phyloP scores from a whole-genome alignment of 2,329 filamentous ascomycete species.

The Sporothrix schenckii region DNA sequence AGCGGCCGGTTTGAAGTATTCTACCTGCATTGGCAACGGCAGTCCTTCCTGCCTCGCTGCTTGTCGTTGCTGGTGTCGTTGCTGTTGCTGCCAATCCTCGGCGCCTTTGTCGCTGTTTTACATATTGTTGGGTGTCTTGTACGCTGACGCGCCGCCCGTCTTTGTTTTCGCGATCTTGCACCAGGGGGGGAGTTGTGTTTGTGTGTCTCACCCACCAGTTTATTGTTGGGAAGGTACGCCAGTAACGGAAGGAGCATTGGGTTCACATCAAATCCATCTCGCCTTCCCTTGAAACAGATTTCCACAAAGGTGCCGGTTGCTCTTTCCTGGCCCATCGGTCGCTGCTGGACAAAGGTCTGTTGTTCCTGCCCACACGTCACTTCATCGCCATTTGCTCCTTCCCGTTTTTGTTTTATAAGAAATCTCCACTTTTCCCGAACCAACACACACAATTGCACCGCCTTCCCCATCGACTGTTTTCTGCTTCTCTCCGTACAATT shows the following conservation, averaged over 20 bases:
- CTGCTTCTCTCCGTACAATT: background rate
- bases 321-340: conserved; percentile 17
- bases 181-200: background rate
- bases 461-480: background rate
- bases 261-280: background rate
- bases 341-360: background rate
- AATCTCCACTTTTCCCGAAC: background rate
- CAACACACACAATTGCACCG: background rate
- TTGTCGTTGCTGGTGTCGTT: background rate
- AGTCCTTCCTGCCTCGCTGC: background rate
- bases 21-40: background rate
- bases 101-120: background rate
- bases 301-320: background rate
- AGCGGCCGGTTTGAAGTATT: background rate
- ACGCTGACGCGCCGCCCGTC: conserved; percentile 8
- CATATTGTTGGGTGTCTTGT: background rate
- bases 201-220: conserved; percentile 4
- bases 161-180: background rate
- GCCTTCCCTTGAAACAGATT: background rate
- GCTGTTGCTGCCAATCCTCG: background rate
- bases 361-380: conserved; percentile 1
- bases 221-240: conserved; percentile 11
- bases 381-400: conserved; percentile 16
- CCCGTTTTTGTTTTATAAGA: conserved; percentile 25
- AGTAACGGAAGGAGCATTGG: conserved; percentile 20